A percentile compares a stretch with the other conserved stretches of the same genome.
Conservation (phyloP, 306 rosid species). For the Cucumis hystrix region DNA sequence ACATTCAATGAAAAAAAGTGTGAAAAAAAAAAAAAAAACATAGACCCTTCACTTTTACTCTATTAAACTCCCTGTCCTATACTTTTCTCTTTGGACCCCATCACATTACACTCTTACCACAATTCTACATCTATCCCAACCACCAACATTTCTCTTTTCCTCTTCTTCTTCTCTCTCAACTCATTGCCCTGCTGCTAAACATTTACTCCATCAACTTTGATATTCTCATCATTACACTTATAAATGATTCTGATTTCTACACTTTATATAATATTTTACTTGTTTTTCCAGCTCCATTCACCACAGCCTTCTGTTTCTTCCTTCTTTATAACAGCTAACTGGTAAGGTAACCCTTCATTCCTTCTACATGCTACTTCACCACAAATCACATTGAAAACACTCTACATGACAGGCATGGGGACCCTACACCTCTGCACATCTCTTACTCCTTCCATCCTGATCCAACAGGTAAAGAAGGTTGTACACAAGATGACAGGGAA, state of each 20-base stretch:
- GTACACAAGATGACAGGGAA: not conserved
- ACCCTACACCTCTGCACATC: not conserved
- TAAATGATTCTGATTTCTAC: not conserved
- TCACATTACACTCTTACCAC: not conserved
- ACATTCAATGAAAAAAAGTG: too few species aligned
- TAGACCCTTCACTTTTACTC: too few species aligned
- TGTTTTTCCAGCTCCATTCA: too few species aligned
- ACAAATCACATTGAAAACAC: not conserved
- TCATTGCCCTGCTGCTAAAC: not conserved
- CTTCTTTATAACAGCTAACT: too few species aligned
- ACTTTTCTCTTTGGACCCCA: too few species aligned
- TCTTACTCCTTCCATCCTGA: not conserved
- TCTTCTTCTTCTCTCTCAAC: not conserved
- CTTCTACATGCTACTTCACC: too few species aligned
- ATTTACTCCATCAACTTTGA: not conserved
- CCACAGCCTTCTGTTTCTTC: too few species aligned
- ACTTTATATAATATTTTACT: not conserved
- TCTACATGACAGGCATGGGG: not conserved
- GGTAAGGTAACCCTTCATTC: too few species aligned
- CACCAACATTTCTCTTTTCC: not conserved
- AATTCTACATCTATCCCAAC: not conserved
- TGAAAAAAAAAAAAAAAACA: too few species aligned
- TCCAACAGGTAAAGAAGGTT: not conserved
- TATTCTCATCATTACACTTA: not conserved
- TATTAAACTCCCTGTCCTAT: too few species aligned